These are phyloP conservation scores for Geotrichum reessii DNA, from an alignment of 1,139 yeast species.

Conservation along the genomic window DNA sequence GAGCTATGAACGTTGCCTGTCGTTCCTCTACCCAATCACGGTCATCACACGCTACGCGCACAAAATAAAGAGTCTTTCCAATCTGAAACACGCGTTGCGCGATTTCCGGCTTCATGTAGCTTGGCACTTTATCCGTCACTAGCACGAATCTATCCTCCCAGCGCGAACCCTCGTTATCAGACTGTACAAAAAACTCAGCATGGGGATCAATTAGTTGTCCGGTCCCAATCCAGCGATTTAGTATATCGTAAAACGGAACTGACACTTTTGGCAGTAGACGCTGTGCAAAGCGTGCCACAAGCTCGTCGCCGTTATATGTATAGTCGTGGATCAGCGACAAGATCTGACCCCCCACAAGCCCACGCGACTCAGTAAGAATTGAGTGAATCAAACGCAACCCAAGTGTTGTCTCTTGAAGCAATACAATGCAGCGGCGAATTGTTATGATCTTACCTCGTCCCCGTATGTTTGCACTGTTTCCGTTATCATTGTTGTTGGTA, in stretches of 20 bases:
- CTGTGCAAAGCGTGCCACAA: conserved; percentile 43
- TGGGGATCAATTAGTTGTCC: conserved; percentile 57
- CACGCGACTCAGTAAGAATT: conserved; percentile 37
- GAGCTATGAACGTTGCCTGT: conserved; percentile 17
- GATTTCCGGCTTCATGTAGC: conserved; percentile 45
- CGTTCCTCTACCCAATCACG: conserved; percentile 50
- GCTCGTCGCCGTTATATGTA: conserved; percentile 58
- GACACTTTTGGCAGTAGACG: conserved; percentile 47
- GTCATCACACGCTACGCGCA: conserved; percentile 60
- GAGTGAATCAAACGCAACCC: conserved; percentile 52
- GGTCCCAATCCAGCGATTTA: conserved; percentile 61
- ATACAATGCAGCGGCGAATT: conserved; percentile 41
- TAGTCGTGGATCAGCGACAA: conserved; percentile 49
- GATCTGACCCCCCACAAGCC: conserved; percentile 49
- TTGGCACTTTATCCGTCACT: conserved; percentile 48
- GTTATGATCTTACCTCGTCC: conserved; percentile 26
- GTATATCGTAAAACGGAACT: conserved; percentile 56
- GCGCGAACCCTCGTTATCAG: conserved; percentile 21
- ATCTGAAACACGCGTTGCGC: conserved; percentile 61
- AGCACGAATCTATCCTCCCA: conserved; percentile 35
- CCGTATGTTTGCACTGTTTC: neutral
- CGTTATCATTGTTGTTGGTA: neutral
- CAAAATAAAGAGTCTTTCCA: conserved; percentile 71
- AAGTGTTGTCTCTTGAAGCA: conserved; percentile 48
- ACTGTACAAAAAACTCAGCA: conserved; percentile 63